These are phyloP conservation scores for Fusarium goolgardi DNA, from an alignment of 2,329 filamentous ascomycete genomes.

Conservation along the genomic window DNA sequence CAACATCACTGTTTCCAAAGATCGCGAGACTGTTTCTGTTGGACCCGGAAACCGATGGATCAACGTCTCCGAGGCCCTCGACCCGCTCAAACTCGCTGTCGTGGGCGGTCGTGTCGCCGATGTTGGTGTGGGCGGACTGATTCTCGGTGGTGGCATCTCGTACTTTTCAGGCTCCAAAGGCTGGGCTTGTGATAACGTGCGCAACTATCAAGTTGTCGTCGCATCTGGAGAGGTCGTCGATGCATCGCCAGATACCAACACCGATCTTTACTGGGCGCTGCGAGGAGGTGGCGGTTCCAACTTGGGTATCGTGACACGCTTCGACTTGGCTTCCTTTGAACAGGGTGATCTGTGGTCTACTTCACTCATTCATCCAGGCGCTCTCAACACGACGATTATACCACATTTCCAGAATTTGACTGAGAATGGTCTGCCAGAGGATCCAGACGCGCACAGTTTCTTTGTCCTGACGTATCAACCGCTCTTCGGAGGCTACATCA, in stretches of 20 bases:
- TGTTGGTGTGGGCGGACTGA: constrained; percentile 50
- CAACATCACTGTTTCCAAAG: constrained; percentile 11
- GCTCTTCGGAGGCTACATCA: not conserved
- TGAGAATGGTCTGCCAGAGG: not conserved
- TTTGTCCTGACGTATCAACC: constrained; percentile 1
- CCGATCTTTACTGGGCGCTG: constrained; percentile 26
- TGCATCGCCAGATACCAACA: constrained; percentile 2
- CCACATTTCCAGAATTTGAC: constrained; percentile 34
- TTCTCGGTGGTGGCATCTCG: constrained; percentile 57
- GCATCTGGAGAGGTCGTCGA: constrained; percentile 57
- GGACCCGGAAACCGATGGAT: constrained; percentile 26
- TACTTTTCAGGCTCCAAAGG: constrained; percentile 53
- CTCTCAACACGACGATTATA: constrained; percentile 12
- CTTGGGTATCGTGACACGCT: constrained; percentile 42
- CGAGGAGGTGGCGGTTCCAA: constrained; percentile 25
- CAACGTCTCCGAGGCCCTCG: constrained; percentile 14
- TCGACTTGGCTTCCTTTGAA: constrained; percentile 47
- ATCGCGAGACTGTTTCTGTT: constrained; percentile 21
- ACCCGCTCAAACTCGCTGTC: constrained; percentile 13
- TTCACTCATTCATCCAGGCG: constrained; percentile 8
- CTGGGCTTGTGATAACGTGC: constrained; percentile 60
- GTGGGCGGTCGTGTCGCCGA: constrained; percentile 37
- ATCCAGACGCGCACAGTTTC: not conserved
- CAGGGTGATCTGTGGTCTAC: constrained; percentile 49
- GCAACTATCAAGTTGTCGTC: constrained; percentile 60